Evolutionary conservation across 192 early-diverging fungal species (phyloP), one percentile per base, ranked within the genome.

Genomic region (Entomortierella beljakovae): DNA sequence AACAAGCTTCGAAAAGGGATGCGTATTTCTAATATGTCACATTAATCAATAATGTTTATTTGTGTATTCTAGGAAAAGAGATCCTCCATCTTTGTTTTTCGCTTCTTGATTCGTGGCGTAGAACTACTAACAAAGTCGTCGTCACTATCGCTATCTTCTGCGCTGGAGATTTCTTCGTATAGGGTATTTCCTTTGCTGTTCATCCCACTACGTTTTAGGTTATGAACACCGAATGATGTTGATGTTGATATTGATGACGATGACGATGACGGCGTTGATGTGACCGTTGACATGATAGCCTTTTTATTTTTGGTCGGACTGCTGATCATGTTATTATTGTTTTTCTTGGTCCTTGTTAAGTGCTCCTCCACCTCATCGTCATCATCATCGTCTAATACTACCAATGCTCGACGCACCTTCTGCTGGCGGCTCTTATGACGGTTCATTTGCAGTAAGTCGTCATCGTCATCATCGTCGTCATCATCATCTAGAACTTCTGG

Each of bases 361-460:
- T 43, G 42, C 18, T 53, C 59, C 33, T 69, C 28, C 9, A 32
- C 43, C 1, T 42, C 42, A 1, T 61, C 59, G 11, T 53, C 53
- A 26, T 54, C 46, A 1, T 49, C 48, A 10, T 63, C 64, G n/a
- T 67, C 64, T 1, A 43, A 57, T 9, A 67, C 32, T 9, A 56
- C 1, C 1, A 67, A 49, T 1, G 64, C 52, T 7, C 64, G 64
- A 11, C 54, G 57, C 13, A 33, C 10, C 26, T 33, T 38, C 9
- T 32, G 15, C 11, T 33, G 64, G 2, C 32, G 33, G 16, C 63
- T 26, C 5, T 55, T 53, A 7, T 20, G 37, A 1, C 63, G 61
- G 50, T 29, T 48, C 11, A 33, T 40, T 55, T 31, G 33, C 63
- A 5, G 29, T 3, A 46, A 51, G 1, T 55, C 63, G 16, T 42